Evolutionary conservation across 2,329 filamentous ascomycete species (phyloP), one percentile per base, ranked within the genome.

Genomic region (Shiraia bambusicola): DNA sequence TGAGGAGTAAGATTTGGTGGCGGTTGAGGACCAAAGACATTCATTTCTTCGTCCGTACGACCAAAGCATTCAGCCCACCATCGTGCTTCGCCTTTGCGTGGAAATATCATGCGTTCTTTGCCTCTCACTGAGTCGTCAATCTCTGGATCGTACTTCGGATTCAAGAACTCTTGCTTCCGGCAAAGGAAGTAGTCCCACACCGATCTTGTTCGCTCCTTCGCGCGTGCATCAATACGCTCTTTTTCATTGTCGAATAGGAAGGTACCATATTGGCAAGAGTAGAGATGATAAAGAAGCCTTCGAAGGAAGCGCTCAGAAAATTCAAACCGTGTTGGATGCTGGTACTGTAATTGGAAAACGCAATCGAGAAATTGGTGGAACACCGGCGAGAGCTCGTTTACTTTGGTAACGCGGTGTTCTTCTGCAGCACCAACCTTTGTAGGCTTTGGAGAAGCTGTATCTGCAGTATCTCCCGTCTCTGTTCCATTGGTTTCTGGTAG

Each of bases 361-460:
- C 89, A 90, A 62, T 97, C 93, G 8, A 98, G 79, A 69, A 97
- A 98, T 63, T 98, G 93, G 59, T 98, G 93, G 69, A 98, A 98
- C 16, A 98, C 88, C 0, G 93, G 93, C 46, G 90, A 94, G 25
- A 94, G 87, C 72, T 97, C 93, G 54, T 88, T 93, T n/a, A 84
- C 83, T 45, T 83, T 83, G 1, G 90, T 96, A 8, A 83, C 79
- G 55, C 88, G 82, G 52, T 80, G 79, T 42, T 84, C 79, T 30
- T 76, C 72, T 24, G 75, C 69, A 6, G 68, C 64, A 24, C 63
- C 66, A 27, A 70, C 66, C 50, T 63, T 70, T 47, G 40, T 66
- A 22, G 43, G 63, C 54, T 56, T 62, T 4, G 52, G 57, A 4
- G 63, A 53, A 12, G 60, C 44, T 70, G 50, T 42, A 24, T 59